These are phyloP conservation scores for Jasminum sambac DNA, from an alignment of 257 asterid genomes.

Conservation along the genomic window DNA sequence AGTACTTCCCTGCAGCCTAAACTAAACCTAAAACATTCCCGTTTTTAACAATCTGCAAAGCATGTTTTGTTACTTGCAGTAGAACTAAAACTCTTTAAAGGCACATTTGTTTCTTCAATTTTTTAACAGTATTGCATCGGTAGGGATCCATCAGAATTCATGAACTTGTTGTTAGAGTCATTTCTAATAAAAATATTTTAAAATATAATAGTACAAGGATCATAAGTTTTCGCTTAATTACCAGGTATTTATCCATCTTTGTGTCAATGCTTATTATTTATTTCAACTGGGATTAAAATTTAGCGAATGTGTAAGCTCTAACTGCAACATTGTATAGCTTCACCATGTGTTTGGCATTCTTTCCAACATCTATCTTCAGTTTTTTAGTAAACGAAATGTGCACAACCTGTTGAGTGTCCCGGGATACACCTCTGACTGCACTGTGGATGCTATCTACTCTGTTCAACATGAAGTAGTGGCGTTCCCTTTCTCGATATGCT, in stretches of 20 bases:
- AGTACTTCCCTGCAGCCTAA: too few species aligned
- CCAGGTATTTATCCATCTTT: neutral
- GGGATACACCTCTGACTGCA: neutral
- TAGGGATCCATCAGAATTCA: too few species aligned
- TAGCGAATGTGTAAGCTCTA: slow-evolving; percentile 10
- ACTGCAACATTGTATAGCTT: neutral
- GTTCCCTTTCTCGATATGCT: slow-evolving; percentile 7
- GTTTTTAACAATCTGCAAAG: too few species aligned
- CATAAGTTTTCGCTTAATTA: neutral
- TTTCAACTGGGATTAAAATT: slow-evolving; percentile 7
- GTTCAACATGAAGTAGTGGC: slow-evolving; percentile 2
- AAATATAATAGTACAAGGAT: too few species aligned
- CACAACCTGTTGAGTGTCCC: neutral
- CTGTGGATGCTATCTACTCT: neutral
- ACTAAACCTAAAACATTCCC: too few species aligned
- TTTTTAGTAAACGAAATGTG: slow-evolving; percentile 6
- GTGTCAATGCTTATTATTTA: neutral
- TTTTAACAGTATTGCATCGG: too few species aligned
- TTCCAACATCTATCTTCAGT: neutral
- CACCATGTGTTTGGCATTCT: neutral
- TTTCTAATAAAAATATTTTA: too few species aligned
- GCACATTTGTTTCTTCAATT: too few species aligned
- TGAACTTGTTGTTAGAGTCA: too few species aligned
- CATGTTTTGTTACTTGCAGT: too few species aligned
- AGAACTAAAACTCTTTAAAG: too few species aligned